phyloP scores from a whole-genome alignment of 23 red algal species.

The Cyanidioschyzon merolae region DNA sequence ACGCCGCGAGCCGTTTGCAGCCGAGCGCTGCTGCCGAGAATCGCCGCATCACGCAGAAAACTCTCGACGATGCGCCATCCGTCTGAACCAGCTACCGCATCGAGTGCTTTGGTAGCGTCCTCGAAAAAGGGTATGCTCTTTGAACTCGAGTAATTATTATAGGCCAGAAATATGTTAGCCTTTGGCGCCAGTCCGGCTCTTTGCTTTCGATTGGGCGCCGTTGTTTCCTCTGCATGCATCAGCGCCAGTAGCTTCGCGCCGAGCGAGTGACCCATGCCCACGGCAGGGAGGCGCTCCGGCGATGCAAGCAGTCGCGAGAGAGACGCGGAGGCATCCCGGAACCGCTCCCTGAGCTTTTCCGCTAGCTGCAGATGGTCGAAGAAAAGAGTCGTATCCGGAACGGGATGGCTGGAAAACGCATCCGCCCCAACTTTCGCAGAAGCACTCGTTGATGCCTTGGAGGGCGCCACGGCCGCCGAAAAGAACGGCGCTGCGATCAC shows the following conservation, averaged over 20 bases:
- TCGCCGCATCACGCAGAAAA: slow-evolving; percentile 5
- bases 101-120: slow-evolving; percentile 3
- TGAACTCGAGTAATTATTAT: slow-evolving; percentile 45
- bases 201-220: neutral
- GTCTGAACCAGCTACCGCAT: slow-evolving; percentile 12
- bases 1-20: neutral
- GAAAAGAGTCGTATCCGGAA: slow-evolving; percentile 7
- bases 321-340: slow-evolving; percentile 19
- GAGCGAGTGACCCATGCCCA: slow-evolving; percentile 66
- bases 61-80: slow-evolving; percentile 10
- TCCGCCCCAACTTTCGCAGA: neutral
- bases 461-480: neutral
- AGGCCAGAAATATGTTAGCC: slow-evolving; percentile 56
- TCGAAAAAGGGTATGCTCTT: slow-evolving; percentile 41
- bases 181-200: neutral
- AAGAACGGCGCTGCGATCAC: slow-evolving; percentile 36
- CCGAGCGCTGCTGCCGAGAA: neutral
- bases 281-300: slow-evolving; percentile 28
- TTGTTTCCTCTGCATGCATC: neutral
- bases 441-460: neutral
- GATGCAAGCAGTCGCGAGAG: slow-evolving; percentile 17
- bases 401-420: neutral
- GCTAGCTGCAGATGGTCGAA: slow-evolving; percentile 44
- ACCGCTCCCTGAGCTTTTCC: neutral
- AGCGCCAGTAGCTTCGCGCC: slow-evolving; percentile 68